These are phyloP conservation scores for Thelephora terrestris DNA, from an alignment of 1,284 basidiomycete genomes.

Conservation along the genomic window DNA sequence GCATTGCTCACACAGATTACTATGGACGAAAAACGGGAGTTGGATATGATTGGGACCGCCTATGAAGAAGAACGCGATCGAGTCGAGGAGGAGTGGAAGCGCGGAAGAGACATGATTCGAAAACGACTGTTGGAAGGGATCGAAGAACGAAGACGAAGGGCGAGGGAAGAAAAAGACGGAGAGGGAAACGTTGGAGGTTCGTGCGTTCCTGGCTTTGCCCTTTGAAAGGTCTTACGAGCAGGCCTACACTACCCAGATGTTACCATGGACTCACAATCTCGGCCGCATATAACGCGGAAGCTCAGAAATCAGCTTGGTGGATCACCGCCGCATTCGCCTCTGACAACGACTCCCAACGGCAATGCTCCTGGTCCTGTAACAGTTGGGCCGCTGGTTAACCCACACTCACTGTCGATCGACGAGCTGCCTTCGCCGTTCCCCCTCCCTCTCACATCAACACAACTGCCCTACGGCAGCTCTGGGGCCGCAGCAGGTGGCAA, in stretches of 20 bases:
- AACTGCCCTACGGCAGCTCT: conserved; percentile 23
- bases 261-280: conserved; percentile 59
- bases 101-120: conserved; percentile 57
- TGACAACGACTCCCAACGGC: conserved; percentile 21
- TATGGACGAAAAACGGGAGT: conserved; percentile 51
- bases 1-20: conserved; percentile 55
- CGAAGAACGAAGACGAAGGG: conserved; percentile 63
- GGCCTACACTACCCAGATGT: conserved; percentile 34
- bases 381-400: conserved; percentile 59
- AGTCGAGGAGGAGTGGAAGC: conserved; percentile 71
- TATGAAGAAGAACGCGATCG: conserved; percentile 68
- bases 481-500: conserved; percentile 30
- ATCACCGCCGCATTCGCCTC: conserved; percentile 51
- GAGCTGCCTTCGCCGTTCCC: conserved; percentile 77
- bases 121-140: conserved; percentile 73
- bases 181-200: conserved; percentile 58
- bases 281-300: conserved; percentile 72
- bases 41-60: conserved; percentile 51
- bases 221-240: background rate
- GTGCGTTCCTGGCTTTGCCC: conserved; percentile 15
- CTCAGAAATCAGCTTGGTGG: conserved; percentile 61
- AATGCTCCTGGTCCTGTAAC: conserved; percentile 44
- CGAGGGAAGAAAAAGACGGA: conserved; percentile 74
- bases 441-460: conserved; percentile 48
- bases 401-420: conserved; percentile 70